Conservation (phyloP, 805 yeast genomes). For the Starmerella khaoyaiensis region DNA sequence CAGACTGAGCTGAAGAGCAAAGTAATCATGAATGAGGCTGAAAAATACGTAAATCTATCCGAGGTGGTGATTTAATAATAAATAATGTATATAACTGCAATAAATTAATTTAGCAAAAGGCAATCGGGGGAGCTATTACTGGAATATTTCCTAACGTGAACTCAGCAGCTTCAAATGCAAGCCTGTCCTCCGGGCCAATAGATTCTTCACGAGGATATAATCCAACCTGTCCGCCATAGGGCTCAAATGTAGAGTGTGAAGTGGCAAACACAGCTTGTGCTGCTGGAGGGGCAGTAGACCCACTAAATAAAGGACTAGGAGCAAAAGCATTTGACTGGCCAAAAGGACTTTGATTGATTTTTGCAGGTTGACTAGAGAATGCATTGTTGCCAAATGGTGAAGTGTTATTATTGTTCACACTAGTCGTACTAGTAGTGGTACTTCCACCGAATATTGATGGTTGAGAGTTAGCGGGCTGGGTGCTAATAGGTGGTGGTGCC, state of each 20-base stretch:
- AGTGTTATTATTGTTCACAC: background rate
- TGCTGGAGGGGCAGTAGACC: background rate
- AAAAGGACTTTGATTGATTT: background rate
- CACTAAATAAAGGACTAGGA: background rate
- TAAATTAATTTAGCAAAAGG: conserved; percentile 16
- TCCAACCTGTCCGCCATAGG: conserved; percentile 29
- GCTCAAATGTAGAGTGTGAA: conserved; percentile 12
- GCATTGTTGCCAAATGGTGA: conserved; percentile 8
- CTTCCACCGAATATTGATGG: conserved; percentile 2
- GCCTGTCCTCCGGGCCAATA: conserved; percentile 33
- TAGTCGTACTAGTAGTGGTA: background rate
- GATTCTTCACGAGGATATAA: conserved; percentile 27
- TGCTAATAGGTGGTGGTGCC: conserved; percentile 1
- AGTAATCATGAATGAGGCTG: conserved; percentile 14
- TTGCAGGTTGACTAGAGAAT: background rate
- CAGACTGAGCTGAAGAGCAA: conserved; percentile 5
- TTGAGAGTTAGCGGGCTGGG: background rate
- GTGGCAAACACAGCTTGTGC: too few relatives aligned
- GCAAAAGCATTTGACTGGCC: conserved; percentile 1
- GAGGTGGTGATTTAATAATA: background rate
- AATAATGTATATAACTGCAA: background rate
- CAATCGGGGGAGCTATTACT: conserved; percentile 26
- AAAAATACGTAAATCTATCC: background rate
- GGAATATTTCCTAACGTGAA: conserved; percentile 27
- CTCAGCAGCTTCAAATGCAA: conserved; percentile 33